These are phyloP conservation scores for Hirsutella minnesotensis DNA, from an alignment of 2,329 filamentous ascomycete species.

Conservation along the genomic window DNA sequence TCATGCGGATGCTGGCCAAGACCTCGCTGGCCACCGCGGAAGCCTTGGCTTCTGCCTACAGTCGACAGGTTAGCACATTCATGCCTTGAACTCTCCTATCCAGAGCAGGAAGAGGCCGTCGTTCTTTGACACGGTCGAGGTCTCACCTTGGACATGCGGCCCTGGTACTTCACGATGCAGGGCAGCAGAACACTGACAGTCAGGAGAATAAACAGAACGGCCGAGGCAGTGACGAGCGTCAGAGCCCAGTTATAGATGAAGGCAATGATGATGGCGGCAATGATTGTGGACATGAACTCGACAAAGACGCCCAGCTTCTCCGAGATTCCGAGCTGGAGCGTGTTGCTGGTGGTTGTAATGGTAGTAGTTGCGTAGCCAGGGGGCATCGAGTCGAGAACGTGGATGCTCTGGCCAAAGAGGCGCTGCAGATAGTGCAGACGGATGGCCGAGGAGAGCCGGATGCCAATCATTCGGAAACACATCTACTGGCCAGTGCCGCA, in stretches of 20 bases:
- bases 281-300: conserved; percentile 40
- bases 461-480: conserved; percentile 48
- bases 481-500: no score
- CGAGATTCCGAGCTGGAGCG: conserved; percentile 52
- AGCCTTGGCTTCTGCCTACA: conserved; percentile 40
- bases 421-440: conserved; percentile 52
- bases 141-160: conserved; percentile 27
- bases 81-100: neutral
- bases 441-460: conserved; percentile 48
- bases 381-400: conserved; percentile 55
- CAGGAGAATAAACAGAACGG: conserved; percentile 43
- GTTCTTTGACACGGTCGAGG: no score
- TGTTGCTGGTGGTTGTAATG: conserved; percentile 52
- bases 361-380: conserved; percentile 49
- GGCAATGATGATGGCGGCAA: conserved; percentile 40
- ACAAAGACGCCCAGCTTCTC: conserved; percentile 49
- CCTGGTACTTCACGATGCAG: conserved; percentile 41
- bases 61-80: neutral
- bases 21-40: conserved; percentile 49
- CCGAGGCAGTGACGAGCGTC: conserved; percentile 44
- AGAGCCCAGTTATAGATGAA: conserved; percentile 47
- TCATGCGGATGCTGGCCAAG: conserved; percentile 47
- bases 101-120: no score
- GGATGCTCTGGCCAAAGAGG: conserved; percentile 53
- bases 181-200: conserved; percentile 38